These are phyloP conservation scores for Coniochaeta ligniaria DNA, from an alignment of 2,329 filamentous ascomycete genomes.

Conservation along the genomic window DNA sequence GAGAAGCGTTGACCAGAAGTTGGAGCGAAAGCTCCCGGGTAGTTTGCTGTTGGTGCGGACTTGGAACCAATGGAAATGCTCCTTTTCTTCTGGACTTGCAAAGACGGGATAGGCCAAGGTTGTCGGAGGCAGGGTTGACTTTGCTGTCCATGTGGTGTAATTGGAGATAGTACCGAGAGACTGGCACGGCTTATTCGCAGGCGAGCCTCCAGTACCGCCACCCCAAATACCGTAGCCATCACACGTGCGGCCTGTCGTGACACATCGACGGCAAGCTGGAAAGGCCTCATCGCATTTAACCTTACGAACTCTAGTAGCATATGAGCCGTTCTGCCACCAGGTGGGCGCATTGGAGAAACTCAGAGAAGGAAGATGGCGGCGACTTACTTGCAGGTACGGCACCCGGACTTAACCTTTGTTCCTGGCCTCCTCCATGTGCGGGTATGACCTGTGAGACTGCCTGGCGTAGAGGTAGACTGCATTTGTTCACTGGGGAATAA, in stretches of 20 bases:
- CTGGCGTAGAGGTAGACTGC: background rate
- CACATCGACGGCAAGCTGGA: conserved; percentile 20
- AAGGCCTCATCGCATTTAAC: conserved; percentile 24
- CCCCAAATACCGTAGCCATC: conserved; percentile 16
- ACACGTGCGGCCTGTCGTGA: conserved; percentile 20
- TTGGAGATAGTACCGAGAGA: conserved; percentile 5
- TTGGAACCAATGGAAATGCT: conserved; percentile 9
- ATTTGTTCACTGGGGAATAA: background rate
- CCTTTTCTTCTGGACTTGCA: conserved; percentile 8
- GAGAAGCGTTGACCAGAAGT: conserved; percentile 21
- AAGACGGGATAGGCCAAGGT: conserved; percentile 2
- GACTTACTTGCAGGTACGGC: conserved; percentile 2
- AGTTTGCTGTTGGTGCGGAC: conserved; percentile 6
- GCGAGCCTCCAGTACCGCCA: background rate
- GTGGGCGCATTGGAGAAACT: background rate
- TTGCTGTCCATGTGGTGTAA: background rate
- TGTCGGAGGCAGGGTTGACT: background rate
- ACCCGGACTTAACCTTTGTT: background rate
- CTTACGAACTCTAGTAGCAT: conserved; percentile 17
- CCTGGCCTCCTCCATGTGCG: background rate
- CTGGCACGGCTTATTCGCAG: conserved; percentile 6
- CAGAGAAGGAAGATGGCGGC: too few species aligned
- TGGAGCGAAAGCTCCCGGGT: background rate
- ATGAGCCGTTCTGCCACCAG: background rate
- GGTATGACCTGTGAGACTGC: background rate